Base-by-base conservation (phyloP, 2,329 filamentous ascomycete genomes). In the Trichoderma polysporum region DNA sequence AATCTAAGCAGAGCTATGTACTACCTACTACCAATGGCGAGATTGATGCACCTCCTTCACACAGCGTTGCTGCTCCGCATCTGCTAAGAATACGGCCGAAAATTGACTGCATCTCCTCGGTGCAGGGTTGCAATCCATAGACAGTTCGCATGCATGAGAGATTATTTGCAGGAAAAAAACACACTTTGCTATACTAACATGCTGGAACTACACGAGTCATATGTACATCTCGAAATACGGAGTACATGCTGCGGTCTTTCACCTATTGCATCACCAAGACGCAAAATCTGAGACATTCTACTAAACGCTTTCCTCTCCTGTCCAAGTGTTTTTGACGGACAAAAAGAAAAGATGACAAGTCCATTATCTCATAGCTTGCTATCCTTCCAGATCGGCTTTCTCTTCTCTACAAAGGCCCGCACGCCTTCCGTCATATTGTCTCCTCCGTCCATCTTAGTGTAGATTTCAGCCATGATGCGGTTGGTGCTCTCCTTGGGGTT, bases 341-440 rank as follows among this genome's bases (percentile, higher is more conserved):
- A 45, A 17, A 39, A 10, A n/a, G n/a, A 35, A 12, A 15, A n/a
- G 22, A 33, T 33, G 37, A 35, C 60, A 45, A 6, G 7, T 29
- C 7, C 19, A 13, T 22, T 13, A n/a, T 53, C 9, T 78, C 76
- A 89, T 71, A 89, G 72, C 76, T 88, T 89, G 74, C 86, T 88
- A 66, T 87, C 81, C 72, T 81, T 85, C 90, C 91, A 94, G 41
- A 81, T 81, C 1, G 91, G 86, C 78, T 86, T 84, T 74, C 90
- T 83, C 83, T 89, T 92, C 83, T 93, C 90, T 19, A 91, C 88
- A 80, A 94, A 94, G 68, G 90, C 91, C 78, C 76, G 81, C 22
- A 94, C 81, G 0, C 91, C 92, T 78, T 94, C 91, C 65, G 84
- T 85, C 78, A 92, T 88, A 77, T 94, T 94, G 71, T 91, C 88